Base-by-base conservation (phyloP, 2,329 filamentous ascomycete species). In the Claviceps sp. region DNA sequence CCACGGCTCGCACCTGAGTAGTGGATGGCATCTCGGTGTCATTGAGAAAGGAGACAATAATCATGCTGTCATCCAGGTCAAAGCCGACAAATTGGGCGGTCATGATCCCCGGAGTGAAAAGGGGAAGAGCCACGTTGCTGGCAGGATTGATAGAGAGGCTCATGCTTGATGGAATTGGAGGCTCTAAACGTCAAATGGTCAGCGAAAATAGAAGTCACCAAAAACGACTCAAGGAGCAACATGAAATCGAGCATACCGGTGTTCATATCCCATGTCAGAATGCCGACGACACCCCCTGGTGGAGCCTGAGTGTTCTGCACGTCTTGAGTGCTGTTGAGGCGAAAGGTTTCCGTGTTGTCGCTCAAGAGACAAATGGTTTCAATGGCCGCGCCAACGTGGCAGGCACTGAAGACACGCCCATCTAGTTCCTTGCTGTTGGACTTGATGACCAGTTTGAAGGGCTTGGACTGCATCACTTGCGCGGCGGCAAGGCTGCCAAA, bases 11-110 rank as follows among this genome's bases (percentile, higher is more conserved):
- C n/a, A 5, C 3, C 39, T 1, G 42, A 46, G 29, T 8, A 22
- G 3, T 23, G 8, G 55, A 54, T 17, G 55, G 55, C 5, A 5
- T 40, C 13, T 37, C 34, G 2, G 54, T 57, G 52, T 61, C 56
- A 42, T 62, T 53, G 34, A 57, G 34, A 50, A 54, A 57, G 53
- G 45, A 53, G 20, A 57, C 16, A 49, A 58, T 40, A 43, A 49
- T 52, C 20, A 60, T 34, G 1, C 29, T 42, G 14, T 52, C 42
- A 7, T 54, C 39, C 11, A 53, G 50, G 47, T 58, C 57, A 50
- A 61, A 61, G 55, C 55, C 57, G 26, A 60, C 56, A 51, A 54
- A 53, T 54, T 62, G 61, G 47, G 39, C 49, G 49, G 52, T 56
- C 49, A 58, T 51, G 44, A 1, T 8, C 4, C 56, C 55, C 8